Evolutionary conservation across 2,329 filamentous ascomycete species (phyloP), one percentile per base, ranked within the genome.

Genomic region (Sporothrix pseudoabietina): DNA sequence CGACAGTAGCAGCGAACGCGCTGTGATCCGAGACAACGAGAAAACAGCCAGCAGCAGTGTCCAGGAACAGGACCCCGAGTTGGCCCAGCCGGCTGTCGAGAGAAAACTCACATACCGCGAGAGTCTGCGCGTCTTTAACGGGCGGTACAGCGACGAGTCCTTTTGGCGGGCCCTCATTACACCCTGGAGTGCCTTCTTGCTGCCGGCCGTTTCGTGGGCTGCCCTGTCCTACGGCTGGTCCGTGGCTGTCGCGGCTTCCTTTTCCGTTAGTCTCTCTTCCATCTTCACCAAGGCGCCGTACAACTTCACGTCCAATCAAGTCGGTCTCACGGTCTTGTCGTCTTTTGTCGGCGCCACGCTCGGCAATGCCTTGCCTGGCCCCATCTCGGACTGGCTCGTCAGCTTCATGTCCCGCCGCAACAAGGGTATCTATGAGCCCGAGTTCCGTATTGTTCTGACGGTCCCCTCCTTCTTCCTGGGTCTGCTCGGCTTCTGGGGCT

Each of bases 401-500:
- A 79, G 78, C 55, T 82, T 78, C 78, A 79, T 82, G 30, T 80
- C 82, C 16, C 79, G 78, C 72, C 79, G 78, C 71, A 82, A 85
- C 71, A 77, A 78, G 9, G 84, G 84, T 8, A 77, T 85, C 26
- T 85, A 84, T 73, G 80, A 84, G 77, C 85, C 84, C 1, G 84
- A 86, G 77, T 82, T 78, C 14, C 79, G 84, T 12, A 77, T 86
- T 14, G 79, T 84, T 1, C 78, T 81, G 32, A 78, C 80, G 49
- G 76, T 82, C 3, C 79, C 80, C 16, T 77, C 79, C 0, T 75
- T 83, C 3, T 63, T 80, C 1, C 78, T 79, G 5, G 80, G 81
- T 10, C 77, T 81, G 1, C 71, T 77, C 19, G 81, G 81, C 26
- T 80, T 84, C 66, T 81, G 81, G 73, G 78, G 80, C 1, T 84